Percentiles rank a stretch among this genome's conserved stretches.
Conservation (phyloP, 2,329 filamentous ascomycete species). For the Fusarium brachygibbosum region DNA sequence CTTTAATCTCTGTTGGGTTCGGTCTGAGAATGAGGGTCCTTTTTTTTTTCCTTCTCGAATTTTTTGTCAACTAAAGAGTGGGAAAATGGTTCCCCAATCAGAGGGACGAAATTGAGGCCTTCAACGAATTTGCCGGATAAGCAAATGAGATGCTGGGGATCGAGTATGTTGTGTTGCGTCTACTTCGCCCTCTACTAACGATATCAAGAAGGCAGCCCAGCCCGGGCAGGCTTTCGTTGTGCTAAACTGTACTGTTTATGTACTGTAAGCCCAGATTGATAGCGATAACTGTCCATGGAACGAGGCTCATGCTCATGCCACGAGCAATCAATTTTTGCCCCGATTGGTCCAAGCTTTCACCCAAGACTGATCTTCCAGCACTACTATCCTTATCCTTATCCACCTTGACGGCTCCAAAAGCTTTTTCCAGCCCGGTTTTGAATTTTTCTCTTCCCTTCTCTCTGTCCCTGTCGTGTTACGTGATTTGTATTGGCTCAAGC, state of each 20-base stretch:
- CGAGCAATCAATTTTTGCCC: constrained; percentile 43
- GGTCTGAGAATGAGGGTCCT: constrained; percentile 28
- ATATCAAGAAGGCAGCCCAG: constrained; percentile 13
- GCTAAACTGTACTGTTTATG: not conserved
- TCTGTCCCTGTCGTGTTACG: constrained; percentile 5
- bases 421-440: constrained; percentile 28
- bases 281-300: constrained; percentile 23
- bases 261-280: constrained; percentile 15
- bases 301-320: constrained; percentile 38
- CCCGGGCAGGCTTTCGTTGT: not conserved
- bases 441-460: not conserved
- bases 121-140: constrained; percentile 14
- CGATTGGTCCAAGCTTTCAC: constrained; percentile 44
- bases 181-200: constrained; percentile 14
- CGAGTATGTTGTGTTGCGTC: constrained; percentile 1
- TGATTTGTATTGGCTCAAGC: constrained; percentile 32
- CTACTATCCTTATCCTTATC: constrained; percentile 6
- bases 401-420: constrained; percentile 39
- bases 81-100: constrained; percentile 6
- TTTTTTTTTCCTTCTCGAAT: constrained; percentile 11
- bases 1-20: constrained; percentile 18
- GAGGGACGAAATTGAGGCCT: constrained; percentile 24
- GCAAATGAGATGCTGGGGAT: constrained; percentile 12
- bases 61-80: constrained; percentile 25
- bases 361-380: constrained; percentile 26